Base-by-base conservation (phyloP, 495 filamentous ascomycete genomes). In the Elasticomyces elasticus region DNA sequence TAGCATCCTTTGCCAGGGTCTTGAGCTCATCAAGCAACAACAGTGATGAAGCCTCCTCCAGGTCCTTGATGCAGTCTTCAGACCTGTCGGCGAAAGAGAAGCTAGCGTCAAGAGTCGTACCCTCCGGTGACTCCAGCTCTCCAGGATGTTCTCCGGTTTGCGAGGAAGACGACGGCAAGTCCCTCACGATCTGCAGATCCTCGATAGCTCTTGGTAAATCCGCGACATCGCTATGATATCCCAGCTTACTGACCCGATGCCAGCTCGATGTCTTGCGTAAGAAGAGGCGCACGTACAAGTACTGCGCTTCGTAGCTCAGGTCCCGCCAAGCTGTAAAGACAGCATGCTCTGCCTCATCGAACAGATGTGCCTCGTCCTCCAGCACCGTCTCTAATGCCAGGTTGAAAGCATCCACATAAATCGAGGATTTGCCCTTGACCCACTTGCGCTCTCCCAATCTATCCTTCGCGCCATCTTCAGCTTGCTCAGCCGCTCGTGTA, bases 341-440 rank as follows among this genome's bases (percentile, higher is more conserved):
- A 40, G 76, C 70, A 67, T 78, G 79, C 67, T 98, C 92, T 15
- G 81, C 81, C 59, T 80, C 79, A 61, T 87, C 77, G 65, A 97
- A 98, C 12, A 98, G 71, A 66, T 95, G 88, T 1, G 79, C 75
- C 64, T 98, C 92, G 43, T 96, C 90, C 44, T 85, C 82, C 5
- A 98, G 72, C 20, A 97, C 91, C 1, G 89, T 97, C 55, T 89
- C 82, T 40, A 98, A 74, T 17, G 90, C 89, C 15, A 96, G 71
- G 67, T 95, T 95, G 76, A 98, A 98, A 1, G 59, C 92, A 68
- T 98, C 91, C 15, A 96, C 89, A 61, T 98, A 98, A 50, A 98
- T 89, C 4, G 92, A 97, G 60, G 83, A 94, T 63, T 74, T 79
- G 3, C 81, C 81, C 45, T 71, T 74, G 23, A 75, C 63, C 81